phyloP scores from a whole-genome alignment of 108 stramenopile genomes.

The Aurantiochytrium sp. region DNA sequence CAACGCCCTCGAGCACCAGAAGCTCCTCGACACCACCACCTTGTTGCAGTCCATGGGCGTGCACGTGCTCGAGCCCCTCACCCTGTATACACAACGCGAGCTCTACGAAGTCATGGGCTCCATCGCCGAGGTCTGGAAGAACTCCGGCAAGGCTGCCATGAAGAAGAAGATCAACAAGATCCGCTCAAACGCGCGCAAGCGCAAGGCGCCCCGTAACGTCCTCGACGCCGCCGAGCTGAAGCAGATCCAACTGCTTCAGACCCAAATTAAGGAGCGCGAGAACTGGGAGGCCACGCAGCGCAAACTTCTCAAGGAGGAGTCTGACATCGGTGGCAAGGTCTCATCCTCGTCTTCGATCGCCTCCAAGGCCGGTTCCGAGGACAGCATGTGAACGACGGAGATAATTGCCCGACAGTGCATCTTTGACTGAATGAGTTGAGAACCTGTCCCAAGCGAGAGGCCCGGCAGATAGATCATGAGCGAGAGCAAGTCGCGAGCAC shows the following conservation, averaged over 20 bases:
- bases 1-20: conserved; percentile 11
- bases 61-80: background rate
- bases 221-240: background rate
- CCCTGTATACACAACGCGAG: conserved; percentile 18
- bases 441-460: no score
- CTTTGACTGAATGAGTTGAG: no score
- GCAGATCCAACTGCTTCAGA: background rate
- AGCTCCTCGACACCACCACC: background rate
- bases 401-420: no score
- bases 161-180: conserved; percentile 27
- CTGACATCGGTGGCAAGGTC: background rate
- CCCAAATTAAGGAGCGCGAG: background rate
- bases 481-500: no score
- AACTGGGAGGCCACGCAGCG: background rate
- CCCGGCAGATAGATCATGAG: no score
- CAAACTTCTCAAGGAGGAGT: background rate
- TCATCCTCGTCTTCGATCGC: no score
- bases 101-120: conserved; percentile 10
- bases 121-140: conserved; percentile 29
- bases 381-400: no score
- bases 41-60: background rate
- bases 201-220: background rate
- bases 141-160: conserved; percentile 20
- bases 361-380: no score
- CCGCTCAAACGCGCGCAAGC: background rate